phyloP scores from a whole-genome alignment of 345 rosid genomes.

The Rubroshorea leprosula region DNA sequence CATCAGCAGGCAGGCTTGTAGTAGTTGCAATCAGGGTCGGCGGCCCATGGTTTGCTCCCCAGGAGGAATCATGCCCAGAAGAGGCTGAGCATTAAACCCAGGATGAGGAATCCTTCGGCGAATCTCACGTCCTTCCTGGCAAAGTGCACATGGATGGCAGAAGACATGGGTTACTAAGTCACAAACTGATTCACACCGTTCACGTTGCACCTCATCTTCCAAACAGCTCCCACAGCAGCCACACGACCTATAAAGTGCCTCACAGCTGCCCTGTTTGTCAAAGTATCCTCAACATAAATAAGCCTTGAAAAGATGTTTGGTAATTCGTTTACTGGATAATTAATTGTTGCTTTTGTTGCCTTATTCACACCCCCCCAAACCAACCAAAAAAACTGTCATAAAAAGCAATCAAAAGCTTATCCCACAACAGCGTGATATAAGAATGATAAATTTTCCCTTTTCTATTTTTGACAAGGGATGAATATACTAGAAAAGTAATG shows the following conservation, averaged over 20 bases:
- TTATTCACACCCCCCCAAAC: no score
- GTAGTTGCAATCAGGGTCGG: constrained; percentile 26
- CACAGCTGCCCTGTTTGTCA: constrained; percentile 83
- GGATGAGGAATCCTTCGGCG: constrained; percentile 85
- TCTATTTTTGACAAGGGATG: no score
- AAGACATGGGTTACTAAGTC: constrained; percentile 72
- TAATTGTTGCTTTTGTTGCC: no score
- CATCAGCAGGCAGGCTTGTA: background rate
- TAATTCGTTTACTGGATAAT: no score
- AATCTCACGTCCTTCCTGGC: constrained; percentile 98
- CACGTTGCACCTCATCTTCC: constrained; percentile 67
- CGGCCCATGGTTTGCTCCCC: constrained; percentile 77
- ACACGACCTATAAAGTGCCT: no score
- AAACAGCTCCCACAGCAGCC: constrained; percentile 77
- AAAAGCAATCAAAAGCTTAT: no score
- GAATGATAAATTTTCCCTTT: no score
- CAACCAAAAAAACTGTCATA: no score
- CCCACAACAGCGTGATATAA: no score
- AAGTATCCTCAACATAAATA: no score
- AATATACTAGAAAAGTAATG: no score
- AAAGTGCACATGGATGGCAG: constrained; percentile 83
- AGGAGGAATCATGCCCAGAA: constrained; percentile 69
- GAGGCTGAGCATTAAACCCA: constrained; percentile 66
- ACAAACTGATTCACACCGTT: constrained; percentile 65
- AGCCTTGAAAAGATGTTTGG: no score